Evolutionary conservation across 495 filamentous ascomycete genomes (phyloP).

Genomic region (Podospora bellae-mahoneyi): DNA sequence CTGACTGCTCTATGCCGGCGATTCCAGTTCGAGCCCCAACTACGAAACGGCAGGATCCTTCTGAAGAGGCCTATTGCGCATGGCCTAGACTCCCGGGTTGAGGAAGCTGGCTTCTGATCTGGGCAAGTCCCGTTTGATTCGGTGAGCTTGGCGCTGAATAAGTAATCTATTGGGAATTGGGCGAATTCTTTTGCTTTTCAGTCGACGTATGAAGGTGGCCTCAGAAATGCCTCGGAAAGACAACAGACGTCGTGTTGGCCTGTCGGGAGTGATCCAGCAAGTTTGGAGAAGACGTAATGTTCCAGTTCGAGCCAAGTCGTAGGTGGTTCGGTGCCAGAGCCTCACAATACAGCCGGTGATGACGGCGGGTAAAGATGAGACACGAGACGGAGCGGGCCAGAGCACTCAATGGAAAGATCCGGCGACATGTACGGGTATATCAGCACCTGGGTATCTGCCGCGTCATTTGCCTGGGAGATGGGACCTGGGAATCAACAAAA

Average conservation of each 20-base stretch:
- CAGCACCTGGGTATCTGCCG: conserved; percentile 15
- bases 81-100: conserved; percentile 19
- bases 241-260: not conserved
- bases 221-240: not conserved
- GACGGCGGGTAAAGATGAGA: conserved; percentile 21
- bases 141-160: not conserved
- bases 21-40: conserved; percentile 14
- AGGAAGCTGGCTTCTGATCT: conserved; percentile 6
- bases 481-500: conserved; percentile 13
- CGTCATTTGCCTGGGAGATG: conserved; percentile 14
- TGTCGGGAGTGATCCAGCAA: not conserved
- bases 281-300: conserved; percentile 3
- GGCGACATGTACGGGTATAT: conserved; percentile 24
- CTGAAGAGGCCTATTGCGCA: conserved; percentile 20
- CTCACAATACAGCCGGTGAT: conserved; percentile 25
- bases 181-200: not conserved
- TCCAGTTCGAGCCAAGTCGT: conserved; percentile 12
- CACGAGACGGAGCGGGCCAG: conserved; percentile 17
- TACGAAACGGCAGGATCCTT: conserved; percentile 11
- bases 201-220: not conserved
- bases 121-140: not conserved
- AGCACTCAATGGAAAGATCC: conserved; percentile 11
- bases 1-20: conserved; percentile 1
- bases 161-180: not conserved
- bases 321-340: conserved; percentile 20